phyloP scores from a whole-genome alignment of 2,329 filamentous ascomycete species.

The Trichoderma sp. region DNA sequence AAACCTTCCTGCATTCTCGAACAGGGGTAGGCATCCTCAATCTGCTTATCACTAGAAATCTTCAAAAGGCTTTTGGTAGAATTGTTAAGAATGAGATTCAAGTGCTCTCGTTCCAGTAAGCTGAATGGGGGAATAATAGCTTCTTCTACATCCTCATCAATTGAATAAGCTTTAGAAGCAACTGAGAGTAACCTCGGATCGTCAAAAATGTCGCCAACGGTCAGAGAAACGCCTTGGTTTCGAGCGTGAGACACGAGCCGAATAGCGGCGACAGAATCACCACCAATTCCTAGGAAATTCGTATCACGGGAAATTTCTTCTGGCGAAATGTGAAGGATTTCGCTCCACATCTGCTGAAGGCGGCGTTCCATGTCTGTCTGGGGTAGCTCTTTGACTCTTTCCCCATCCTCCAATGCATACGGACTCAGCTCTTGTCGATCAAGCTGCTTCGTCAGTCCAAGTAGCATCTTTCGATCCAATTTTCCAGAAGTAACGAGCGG shows the following conservation, averaged over 20 bases:
- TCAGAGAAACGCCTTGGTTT: neutral
- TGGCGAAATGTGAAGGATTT: constrained; percentile 24
- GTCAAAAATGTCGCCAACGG: constrained; percentile 22
- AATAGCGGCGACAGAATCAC: constrained; percentile 35
- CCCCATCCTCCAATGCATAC: constrained; percentile 35
- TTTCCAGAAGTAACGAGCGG: constrained; percentile 20
- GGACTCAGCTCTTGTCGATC: constrained; percentile 23
- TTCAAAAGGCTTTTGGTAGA: neutral
- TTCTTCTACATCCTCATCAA: neutral
- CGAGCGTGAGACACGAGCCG: constrained; percentile 23
- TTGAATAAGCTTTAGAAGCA: neutral
- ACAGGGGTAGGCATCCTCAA: constrained; percentile 21
- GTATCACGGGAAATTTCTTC: constrained; percentile 30
- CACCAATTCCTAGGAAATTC: constrained; percentile 33
- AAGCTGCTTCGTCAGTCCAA: neutral
- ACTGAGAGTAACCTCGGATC: neutral
- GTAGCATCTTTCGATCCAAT: constrained; percentile 27
- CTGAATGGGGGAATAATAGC: neutral
- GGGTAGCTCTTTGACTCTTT: constrained; percentile 19
- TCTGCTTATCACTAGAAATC: constrained; percentile 8
- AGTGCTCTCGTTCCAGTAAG: neutral
- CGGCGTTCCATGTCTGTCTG: constrained; percentile 32
- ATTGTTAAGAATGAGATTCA: neutral
- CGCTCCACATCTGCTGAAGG: constrained; percentile 31
- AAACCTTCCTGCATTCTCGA: constrained; percentile 44